Percentiles rank a stretch among this genome's conserved stretches.
phyloP scores from a whole-genome alignment of 2,329 filamentous ascomycete genomes.

The Ascocoryne sarcoides region DNA sequence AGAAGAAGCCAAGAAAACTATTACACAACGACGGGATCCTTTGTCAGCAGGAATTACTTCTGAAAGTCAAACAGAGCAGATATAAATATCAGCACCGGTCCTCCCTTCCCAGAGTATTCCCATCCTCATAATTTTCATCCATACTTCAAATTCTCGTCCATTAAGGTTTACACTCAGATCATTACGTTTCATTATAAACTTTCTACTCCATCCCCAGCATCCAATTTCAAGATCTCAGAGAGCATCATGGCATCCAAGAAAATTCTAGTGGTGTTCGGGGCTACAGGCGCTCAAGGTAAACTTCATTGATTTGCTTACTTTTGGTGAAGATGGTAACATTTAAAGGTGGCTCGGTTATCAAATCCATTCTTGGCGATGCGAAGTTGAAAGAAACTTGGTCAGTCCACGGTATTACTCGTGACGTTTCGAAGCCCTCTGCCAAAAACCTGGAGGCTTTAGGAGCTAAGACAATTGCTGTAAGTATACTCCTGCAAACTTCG shows the following conservation, averaged over 20 bases:
- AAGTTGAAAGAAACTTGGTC: conserved; percentile 32
- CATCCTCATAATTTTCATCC: not conserved
- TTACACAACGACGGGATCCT: too few species aligned
- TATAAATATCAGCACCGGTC: not conserved
- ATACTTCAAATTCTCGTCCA: not conserved
- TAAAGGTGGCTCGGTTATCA: conserved; percentile 43
- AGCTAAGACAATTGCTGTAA: conserved; percentile 35
- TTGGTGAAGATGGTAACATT: too few species aligned
- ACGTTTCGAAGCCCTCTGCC: conserved; percentile 34
- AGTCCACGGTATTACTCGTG: conserved; percentile 41
- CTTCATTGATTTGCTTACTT: too few species aligned
- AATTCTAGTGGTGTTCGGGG: conserved; percentile 38
- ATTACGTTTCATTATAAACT: not conserved
- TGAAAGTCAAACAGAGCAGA: not conserved
- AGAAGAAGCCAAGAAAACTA: too few species aligned
- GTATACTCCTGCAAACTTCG: too few species aligned
- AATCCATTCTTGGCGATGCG: conserved; percentile 39
- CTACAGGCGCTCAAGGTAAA: conserved; percentile 42
- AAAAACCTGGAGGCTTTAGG: conserved; percentile 34
- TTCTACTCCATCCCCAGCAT: not conserved
- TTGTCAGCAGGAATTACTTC: too few species aligned
- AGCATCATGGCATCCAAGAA: conserved; percentile 27
- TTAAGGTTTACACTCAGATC: too few species aligned
- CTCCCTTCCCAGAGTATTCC: not conserved
- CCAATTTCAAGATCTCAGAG: not conserved